Evolutionary conservation across 2,329 filamentous ascomycete genomes (phyloP), one percentile per base, ranked within the genome.

Genomic region (Cladobotryum protrusum): DNA sequence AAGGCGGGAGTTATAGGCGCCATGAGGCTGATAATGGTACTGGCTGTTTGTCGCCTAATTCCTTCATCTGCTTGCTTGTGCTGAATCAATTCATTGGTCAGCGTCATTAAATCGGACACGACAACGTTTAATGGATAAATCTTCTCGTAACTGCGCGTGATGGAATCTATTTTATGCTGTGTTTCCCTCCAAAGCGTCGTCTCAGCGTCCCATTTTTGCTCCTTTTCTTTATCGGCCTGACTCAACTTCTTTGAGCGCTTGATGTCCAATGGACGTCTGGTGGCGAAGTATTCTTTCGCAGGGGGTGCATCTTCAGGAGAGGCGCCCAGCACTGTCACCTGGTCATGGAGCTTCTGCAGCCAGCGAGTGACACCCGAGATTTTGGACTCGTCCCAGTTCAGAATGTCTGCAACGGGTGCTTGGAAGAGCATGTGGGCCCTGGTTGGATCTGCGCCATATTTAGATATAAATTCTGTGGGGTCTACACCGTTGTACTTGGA

Each of bases 401-500:
- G 77, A 1, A 93, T 80, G 50, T 95, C 89, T 39, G 76, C 82
- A 13, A 95, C 86, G 0, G 90, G 89, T 1, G 90, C 90, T 59
- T 91, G 87, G 72, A 96, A 95, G 6, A 96, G 76, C 63, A 96
- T 87, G 63, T 96, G 90, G 4, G 89, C 89, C 49, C 90, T 77
- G 2, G 87, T 90, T 5, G 87, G 84, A 65, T 96, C 90, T 1
- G 89, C 87, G 18, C 90, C 90, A 59, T 93, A 85, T 57, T 80
- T 82, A 7, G 75, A 70, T 50, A 93, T 88, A 55, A 86, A 87
- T 0, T 72, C 74, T 0, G 80, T 82, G 0, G 90, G 90, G 62
- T 95, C 89, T 6, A 95, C 88, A 20, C 90, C 90, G 62, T 96
- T 96, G 70, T 93, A 77, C 67, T 96, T 96, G 60, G 88, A 95